phyloP scores from a whole-genome alignment of 164 flowering plant species.

The Stephania japonica region DNA sequence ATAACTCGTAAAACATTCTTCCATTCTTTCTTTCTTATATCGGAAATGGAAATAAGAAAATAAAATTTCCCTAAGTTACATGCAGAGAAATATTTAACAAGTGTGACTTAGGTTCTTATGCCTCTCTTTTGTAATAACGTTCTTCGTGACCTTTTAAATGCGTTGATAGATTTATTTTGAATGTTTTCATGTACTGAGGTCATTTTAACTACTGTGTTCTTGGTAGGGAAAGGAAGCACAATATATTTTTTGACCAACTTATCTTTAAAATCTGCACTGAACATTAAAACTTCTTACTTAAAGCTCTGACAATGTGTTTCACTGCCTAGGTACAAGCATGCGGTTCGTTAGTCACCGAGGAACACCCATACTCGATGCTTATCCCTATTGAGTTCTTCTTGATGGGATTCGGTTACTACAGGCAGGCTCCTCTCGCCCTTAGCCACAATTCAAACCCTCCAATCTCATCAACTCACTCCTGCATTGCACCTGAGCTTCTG shows the following conservation, averaged over 20 bases:
- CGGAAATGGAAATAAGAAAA: neutral
- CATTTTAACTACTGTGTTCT: neutral
- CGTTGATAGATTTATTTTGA: too few relatives aligned
- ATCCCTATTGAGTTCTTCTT: slow-evolving; percentile 77
- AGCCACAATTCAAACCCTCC: slow-evolving; percentile 33
- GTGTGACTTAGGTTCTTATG: neutral
- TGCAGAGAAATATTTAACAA: too few relatives aligned
- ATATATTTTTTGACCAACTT: neutral
- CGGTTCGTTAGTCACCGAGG: slow-evolving; percentile 87
- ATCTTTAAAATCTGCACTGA: neutral
- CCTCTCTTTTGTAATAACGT: neutral
- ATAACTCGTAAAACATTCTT: too few relatives aligned
- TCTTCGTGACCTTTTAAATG: neutral
- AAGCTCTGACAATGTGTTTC: neutral
- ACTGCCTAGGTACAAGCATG: slow-evolving; percentile 69
- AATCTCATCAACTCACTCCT: slow-evolving; percentile 46
- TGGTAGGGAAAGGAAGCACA: too few relatives aligned
- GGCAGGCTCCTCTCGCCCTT: slow-evolving; percentile 32
- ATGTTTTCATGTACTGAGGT: neutral
- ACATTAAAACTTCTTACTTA: neutral
- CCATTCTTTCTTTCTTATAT: neutral
- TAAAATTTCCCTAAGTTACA: too few relatives aligned
- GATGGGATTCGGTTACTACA: slow-evolving; percentile 58
- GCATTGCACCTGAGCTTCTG: slow-evolving; percentile 78
- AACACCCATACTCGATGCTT: slow-evolving; percentile 87